A percentile compares a stretch with the other conserved stretches of the same genome.
These are phyloP conservation scores for Botrytis medusae DNA, from an alignment of 2,329 filamentous ascomycete species.

Conservation along the genomic window DNA sequence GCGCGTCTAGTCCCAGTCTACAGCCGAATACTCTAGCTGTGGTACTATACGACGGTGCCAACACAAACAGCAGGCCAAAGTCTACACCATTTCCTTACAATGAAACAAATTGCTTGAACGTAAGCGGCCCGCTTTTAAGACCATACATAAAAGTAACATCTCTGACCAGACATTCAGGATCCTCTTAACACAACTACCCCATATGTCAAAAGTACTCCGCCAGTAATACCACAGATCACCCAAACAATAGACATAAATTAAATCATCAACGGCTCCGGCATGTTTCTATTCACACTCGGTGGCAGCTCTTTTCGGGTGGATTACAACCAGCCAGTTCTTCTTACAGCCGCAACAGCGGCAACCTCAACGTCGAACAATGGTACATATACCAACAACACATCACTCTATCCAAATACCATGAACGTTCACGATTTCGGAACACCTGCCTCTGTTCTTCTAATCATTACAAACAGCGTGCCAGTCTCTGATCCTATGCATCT, in stretches of 20 bases:
- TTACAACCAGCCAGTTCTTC: constrained; percentile 50
- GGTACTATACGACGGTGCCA: constrained; percentile 63
- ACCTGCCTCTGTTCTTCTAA: constrained; percentile 73
- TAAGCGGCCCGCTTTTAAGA: neutral
- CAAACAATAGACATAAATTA: constrained; percentile 43
- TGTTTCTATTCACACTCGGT: constrained; percentile 55
- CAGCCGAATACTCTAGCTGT: constrained; percentile 57
- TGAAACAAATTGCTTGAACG: neutral
- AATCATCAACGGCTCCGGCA: constrained; percentile 51
- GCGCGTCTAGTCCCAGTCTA: constrained; percentile 47
- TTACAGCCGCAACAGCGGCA: constrained; percentile 52
- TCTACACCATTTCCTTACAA: constrained; percentile 41
- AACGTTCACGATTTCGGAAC: constrained; percentile 57
- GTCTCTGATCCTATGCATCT: constrained; percentile 65
- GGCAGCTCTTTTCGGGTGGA: constrained; percentile 52
- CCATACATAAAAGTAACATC: neutral
- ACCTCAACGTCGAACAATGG: constrained; percentile 47
- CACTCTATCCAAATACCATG: constrained; percentile 51
- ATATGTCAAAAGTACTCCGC: constrained; percentile 40
- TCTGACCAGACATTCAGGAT: neutral
- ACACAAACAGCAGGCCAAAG: constrained; percentile 50
- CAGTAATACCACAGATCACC: constrained; percentile 40
- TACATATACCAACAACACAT: constrained; percentile 52
- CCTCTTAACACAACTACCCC: constrained; percentile 41
- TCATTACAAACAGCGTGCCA: constrained; percentile 67